Percentiles rank a stretch among this genome's conserved stretches.
phyloP scores from a whole-genome alignment of 495 filamentous ascomycete genomes.

The Penicillium canariense region DNA sequence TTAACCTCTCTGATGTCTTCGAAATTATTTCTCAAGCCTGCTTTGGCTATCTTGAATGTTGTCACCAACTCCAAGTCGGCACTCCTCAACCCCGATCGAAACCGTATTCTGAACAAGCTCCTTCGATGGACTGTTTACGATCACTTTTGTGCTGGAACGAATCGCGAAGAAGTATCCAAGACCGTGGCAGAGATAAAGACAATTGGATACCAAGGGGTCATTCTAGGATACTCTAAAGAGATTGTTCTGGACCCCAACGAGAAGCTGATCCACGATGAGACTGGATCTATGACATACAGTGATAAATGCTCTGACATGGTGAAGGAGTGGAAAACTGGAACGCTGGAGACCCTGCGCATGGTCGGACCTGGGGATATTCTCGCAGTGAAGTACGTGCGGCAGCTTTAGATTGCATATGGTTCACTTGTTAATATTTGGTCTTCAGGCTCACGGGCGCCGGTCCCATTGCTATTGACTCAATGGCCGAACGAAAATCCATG shows the following conservation, averaged over 20 bases:
- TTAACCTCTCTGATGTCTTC: slow-evolving; percentile 77
- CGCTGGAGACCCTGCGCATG: slow-evolving; percentile 65
- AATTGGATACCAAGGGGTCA: slow-evolving; percentile 76
- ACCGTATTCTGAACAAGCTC: slow-evolving; percentile 53
- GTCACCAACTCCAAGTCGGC: slow-evolving; percentile 63
- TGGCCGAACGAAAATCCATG: slow-evolving; percentile 24
- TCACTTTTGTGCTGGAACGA: slow-evolving; percentile 82
- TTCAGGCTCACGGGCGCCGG: slow-evolving; percentile 35
- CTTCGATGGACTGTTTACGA: slow-evolving; percentile 78
- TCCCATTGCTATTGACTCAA: slow-evolving; percentile 27
- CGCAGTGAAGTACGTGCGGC: slow-evolving; percentile 61
- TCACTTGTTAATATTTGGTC: not conserved
- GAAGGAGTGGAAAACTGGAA: slow-evolving; percentile 64
- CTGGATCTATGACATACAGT: slow-evolving; percentile 13
- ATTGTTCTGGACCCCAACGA: slow-evolving; percentile 60
- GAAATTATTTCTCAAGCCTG: slow-evolving; percentile 63
- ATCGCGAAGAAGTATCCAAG: slow-evolving; percentile 54
- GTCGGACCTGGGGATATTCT: slow-evolving; percentile 68
- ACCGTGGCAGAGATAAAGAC: slow-evolving; percentile 59
- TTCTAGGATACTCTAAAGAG: slow-evolving; percentile 75
- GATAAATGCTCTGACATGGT: slow-evolving; percentile 50
- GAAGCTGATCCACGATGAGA: slow-evolving; percentile 14
- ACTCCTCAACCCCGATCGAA: slow-evolving; percentile 57
- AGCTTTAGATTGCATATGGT: not conserved
- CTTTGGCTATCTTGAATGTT: slow-evolving; percentile 57